Percentiles rank a stretch among this genome's conserved stretches.
phyloP scores from a whole-genome alignment of 1,284 basidiomycete genomes.

The Sporisorium sorghi region DNA sequence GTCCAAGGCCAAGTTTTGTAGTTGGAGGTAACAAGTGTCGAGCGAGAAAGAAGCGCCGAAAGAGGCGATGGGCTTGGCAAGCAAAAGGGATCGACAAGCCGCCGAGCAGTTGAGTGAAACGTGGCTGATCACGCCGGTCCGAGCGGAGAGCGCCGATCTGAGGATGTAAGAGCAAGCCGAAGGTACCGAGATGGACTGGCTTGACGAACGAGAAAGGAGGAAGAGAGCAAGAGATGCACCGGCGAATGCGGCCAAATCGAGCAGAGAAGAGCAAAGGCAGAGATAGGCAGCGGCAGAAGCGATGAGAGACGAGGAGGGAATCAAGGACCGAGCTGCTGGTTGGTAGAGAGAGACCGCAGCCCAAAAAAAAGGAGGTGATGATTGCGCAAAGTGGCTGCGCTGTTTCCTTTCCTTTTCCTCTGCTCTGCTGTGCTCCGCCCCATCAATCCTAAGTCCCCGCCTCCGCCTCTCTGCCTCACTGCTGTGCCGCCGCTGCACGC shows the following conservation, averaged over 20 bases:
- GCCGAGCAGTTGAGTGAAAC: not conserved
- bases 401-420: not conserved
- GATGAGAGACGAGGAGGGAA: not conserved
- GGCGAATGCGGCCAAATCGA: conserved; percentile 2
- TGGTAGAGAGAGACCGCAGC: not conserved
- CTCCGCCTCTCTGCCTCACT: not conserved
- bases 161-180: conserved; percentile 19
- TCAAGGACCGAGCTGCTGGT: conserved; percentile 3
- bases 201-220: not conserved
- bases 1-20: not conserved
- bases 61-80: not conserved
- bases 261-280: conserved; percentile 13
- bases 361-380: not conserved
- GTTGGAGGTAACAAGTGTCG: not conserved
- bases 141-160: conserved; percentile 14
- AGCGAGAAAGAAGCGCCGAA: not conserved
- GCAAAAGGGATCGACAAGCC: conserved; percentile 3
- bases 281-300: conserved; percentile 15
- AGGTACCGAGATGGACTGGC: conserved; percentile 10
- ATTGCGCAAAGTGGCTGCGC: not conserved
- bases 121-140: conserved; percentile 5
- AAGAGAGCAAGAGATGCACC: not conserved
- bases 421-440: not conserved
- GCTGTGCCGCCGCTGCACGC: conserved; percentile 2
- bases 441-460: too few relatives aligned